Evolutionary conservation across 2,329 filamentous ascomycete genomes (phyloP), one percentile per base, ranked within the genome.

Genomic region (Alternaria gaisen): DNA sequence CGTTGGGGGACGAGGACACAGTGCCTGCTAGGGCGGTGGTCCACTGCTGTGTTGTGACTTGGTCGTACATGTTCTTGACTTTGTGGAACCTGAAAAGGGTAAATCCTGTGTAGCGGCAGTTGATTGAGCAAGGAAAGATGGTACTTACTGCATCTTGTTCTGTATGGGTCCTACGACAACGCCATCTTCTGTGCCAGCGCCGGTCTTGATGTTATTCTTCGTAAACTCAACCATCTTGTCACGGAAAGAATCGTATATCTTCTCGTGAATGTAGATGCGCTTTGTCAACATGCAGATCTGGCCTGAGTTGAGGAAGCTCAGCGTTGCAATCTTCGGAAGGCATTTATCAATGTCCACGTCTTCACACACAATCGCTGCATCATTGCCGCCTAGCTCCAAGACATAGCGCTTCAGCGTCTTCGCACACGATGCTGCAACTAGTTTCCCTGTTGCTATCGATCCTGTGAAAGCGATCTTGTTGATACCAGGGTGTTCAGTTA

Each of bases 391-490:
- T 3, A 58, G 47, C 30, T 53, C 55, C 5, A 9, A 88, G 0
- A 84, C 87, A 16, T 86, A 82, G 32, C 86, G 81, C 80, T 89
- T 89, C 38, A 90, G 75, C 18, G 85, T 86, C 69, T 83, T 81
- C 14, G 84, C 82, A 54, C 82, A 84, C 20, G 80, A 83, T 47
- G 82, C 82, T 79, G 87, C 83, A 38, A 90, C 84, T 71, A 83
- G 82, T 77, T 88, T 88, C 2, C 87, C 87, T 0, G 85, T 88
- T 0, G 80, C 78, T 3, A 82, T 86, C 7, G 85, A 88, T 2
- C 88, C 87, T 0, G 88, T 90, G 75, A 90, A 90, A 57, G 81
- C 83, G 69, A 90, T 84, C 80, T 89, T 90, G 63, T 84, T 82
- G 58, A 90, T 83, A 10, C 81, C 85, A 0, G 85, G 85, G 66